Evolutionary conservation across 164 flowering plant genomes (phyloP).

Genomic region (Umbilicus rupestris): DNA sequence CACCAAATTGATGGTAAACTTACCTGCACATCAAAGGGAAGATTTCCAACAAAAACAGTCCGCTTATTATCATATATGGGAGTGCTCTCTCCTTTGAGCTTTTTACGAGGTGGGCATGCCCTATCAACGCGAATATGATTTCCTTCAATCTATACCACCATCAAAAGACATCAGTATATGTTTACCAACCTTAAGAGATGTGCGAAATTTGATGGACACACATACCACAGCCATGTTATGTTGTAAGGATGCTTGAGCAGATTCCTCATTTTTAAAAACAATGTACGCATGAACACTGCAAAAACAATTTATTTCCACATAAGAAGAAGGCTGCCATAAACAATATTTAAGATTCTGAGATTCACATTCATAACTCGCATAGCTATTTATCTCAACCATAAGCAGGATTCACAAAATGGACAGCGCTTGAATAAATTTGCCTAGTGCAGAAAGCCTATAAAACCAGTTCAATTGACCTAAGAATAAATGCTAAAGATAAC

Average conservation of each 20-base stretch:
- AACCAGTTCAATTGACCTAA: neutral
- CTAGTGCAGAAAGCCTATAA: neutral
- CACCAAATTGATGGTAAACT: slow-evolving; percentile 1
- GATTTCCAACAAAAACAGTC: slow-evolving; percentile 91
- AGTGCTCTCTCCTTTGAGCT: slow-evolving; percentile 60
- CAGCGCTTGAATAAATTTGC: neutral
- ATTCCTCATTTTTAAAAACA: slow-evolving; percentile 74
- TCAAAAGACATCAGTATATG: neutral
- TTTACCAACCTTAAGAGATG: neutral
- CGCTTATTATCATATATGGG: slow-evolving; percentile 68
- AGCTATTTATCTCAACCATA: neutral
- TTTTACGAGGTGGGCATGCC: slow-evolving; percentile 96
- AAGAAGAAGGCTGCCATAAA: neutral
- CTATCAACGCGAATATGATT: slow-evolving; percentile 91
- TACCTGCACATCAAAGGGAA: slow-evolving; percentile 97
- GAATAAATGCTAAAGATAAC: neutral
- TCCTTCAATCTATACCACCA: slow-evolving; percentile 53
- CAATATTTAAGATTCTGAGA: neutral
- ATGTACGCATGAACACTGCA: slow-evolving; percentile 84
- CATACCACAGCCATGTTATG: slow-evolving; percentile 87
- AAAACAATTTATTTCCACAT: neutral
- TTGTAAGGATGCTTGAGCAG: slow-evolving; percentile 67
- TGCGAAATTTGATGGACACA: neutral
- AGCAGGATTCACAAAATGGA: neutral
- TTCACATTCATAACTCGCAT: neutral